phyloP scores from a whole-genome alignment of 257 asterid genomes.

The Solanum stenotomum region DNA sequence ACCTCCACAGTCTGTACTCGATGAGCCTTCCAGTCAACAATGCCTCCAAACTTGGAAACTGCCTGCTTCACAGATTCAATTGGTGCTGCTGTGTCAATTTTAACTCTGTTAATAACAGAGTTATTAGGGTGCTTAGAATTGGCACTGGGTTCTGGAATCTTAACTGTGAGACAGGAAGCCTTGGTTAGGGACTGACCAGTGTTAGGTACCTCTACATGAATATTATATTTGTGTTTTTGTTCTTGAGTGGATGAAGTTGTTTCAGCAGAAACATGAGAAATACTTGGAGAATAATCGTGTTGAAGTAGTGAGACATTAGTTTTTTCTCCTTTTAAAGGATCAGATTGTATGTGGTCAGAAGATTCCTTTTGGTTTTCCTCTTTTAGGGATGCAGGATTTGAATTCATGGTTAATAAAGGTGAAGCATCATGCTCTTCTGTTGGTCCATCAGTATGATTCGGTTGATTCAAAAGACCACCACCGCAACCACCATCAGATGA shows the following conservation, averaged over 20 bases:
- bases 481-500: not conserved
- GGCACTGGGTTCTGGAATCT: slow-evolving; percentile 10
- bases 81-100: slow-evolving; percentile 84
- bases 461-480: not conserved
- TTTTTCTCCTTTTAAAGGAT: not conserved
- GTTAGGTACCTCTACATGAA: slow-evolving; percentile 6
- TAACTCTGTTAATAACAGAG: slow-evolving; percentile 22
- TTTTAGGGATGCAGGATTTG: slow-evolving; percentile 3
- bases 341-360: slow-evolving; percentile 1
- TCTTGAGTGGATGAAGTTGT: slow-evolving; percentile 22
- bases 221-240: slow-evolving; percentile 10
- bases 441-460: slow-evolving; percentile 18
- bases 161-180: slow-evolving; percentile 10
- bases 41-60: slow-evolving; percentile 94
- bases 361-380: slow-evolving; percentile 9
- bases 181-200: slow-evolving; percentile 17
- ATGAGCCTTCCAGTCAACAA: slow-evolving; percentile 99
- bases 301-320: slow-evolving; percentile 6
- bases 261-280: slow-evolving; percentile 10
- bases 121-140: slow-evolving; percentile 14
- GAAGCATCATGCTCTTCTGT: slow-evolving; percentile 15
- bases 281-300: slow-evolving; percentile 7
- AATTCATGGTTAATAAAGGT: slow-evolving; percentile 8
- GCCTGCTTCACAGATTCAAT: slow-evolving; percentile 96
- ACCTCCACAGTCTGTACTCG: slow-evolving; percentile 86